A percentile compares a stretch with the other conserved stretches of the same genome.
Evolutionary conservation across 352 stramenopile genomes (phyloP).

Genomic region (Pythium monospermum): DNA sequence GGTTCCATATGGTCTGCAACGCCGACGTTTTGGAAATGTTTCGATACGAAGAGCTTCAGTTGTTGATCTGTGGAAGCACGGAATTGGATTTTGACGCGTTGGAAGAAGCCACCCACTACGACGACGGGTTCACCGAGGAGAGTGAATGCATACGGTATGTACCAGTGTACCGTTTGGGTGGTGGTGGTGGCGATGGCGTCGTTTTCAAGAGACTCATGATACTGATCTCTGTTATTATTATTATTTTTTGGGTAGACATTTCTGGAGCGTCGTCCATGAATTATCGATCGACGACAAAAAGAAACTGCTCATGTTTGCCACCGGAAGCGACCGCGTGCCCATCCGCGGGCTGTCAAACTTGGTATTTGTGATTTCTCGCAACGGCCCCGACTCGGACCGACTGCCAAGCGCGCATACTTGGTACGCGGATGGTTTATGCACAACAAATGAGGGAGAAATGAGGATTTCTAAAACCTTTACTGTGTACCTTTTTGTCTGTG

Average conservation of each 20-base stretch:
- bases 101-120: constrained; percentile 67
- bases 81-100: constrained; percentile 79
- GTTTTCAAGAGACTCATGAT: neutral
- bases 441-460: no score
- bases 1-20: constrained; percentile 75
- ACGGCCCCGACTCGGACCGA: constrained; percentile 76
- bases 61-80: constrained; percentile 68
- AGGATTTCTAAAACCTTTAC: neutral
- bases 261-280: constrained; percentile 80
- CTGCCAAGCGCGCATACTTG: constrained; percentile 85
- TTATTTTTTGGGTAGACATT: constrained; percentile 32
- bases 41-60: constrained; percentile 71
- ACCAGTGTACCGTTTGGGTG: neutral
- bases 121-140: constrained; percentile 68
- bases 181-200: neutral
- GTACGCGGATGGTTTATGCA: no score
- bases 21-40: constrained; percentile 71
- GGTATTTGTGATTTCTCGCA: constrained; percentile 81
- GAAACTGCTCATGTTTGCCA: constrained; percentile 82
- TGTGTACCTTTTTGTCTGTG: constrained; percentile 7
- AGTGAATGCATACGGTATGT: constrained; percentile 56
- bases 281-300: constrained; percentile 81
- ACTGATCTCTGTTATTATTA: neutral
- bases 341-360: constrained; percentile 78
- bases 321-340: constrained; percentile 78